A percentile compares a stretch with the other conserved stretches of the same genome.
phyloP scores from a whole-genome alignment of 148 eudicot species.

The Vaccinium myrtillus region DNA sequence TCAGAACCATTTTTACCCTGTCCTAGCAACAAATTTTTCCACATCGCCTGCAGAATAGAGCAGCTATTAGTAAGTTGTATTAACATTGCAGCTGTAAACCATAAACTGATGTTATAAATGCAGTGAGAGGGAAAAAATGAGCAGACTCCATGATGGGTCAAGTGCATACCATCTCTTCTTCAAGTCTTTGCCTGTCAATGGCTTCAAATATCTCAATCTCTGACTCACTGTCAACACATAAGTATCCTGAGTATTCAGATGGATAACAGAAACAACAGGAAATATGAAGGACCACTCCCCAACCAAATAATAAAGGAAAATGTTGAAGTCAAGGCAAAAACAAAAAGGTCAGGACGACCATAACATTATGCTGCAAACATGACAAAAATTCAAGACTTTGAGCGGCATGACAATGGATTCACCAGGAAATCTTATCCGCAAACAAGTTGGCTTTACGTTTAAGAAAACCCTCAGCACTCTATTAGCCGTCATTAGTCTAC shows the following conservation, averaged over 20 bases:
- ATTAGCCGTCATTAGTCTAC: neutral
- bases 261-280: neutral
- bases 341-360: neutral
- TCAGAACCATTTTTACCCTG: conserved; percentile 44
- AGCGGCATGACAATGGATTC: neutral
- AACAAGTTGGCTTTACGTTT: neutral
- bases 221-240: conserved; percentile 54
- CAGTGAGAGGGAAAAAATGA: neutral
- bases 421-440: neutral
- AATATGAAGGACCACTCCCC: neutral
- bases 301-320: neutral
- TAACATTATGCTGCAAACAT: neutral
- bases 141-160: neutral
- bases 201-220: conserved; percentile 95
- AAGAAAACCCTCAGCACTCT: conserved; percentile 8
- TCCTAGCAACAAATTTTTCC: conserved; percentile 56
- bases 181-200: conserved; percentile 72
- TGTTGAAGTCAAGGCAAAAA: neutral
- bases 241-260: conserved; percentile 11
- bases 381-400: neutral
- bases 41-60: conserved; percentile 54
- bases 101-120: neutral
- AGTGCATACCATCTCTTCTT: conserved; percentile 77
- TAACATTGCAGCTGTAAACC: conserved; percentile 1
- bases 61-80: conserved; percentile 4